These are phyloP conservation scores for Postia placenta DNA, from an alignment of 768 basidiomycete species.

Conservation along the genomic window DNA sequence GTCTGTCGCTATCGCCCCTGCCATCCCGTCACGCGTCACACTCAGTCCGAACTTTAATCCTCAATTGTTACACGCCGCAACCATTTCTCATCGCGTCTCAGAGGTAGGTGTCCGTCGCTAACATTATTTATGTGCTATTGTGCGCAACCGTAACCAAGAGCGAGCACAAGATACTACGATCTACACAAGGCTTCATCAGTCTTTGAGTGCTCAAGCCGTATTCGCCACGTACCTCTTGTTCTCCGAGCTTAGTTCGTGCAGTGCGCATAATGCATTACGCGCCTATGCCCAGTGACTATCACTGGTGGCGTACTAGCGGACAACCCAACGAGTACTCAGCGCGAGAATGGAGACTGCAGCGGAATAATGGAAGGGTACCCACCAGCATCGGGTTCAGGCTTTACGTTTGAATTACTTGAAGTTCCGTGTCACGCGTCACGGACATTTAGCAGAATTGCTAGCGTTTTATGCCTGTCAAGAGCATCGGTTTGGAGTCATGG, in stretches of 20 bases:
- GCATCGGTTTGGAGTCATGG: background rate
- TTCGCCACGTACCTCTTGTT: too few species aligned
- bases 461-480: background rate
- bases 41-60: background rate
- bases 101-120: too few species aligned
- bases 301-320: too few species aligned
- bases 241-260: too few species aligned
- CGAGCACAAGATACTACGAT: background rate
- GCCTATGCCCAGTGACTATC: too few species aligned
- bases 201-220: too few species aligned
- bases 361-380: background rate
- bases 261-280: too few species aligned
- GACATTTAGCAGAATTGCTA: background rate
- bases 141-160: background rate
- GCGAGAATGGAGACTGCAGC: too few species aligned
- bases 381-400: background rate
- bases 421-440: background rate
- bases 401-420: background rate
- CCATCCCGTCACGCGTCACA: background rate
- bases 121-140: too few species aligned
- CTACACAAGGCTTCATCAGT: background rate
- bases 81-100: background rate
- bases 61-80: background rate
- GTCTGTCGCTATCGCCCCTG: constrained; percentile 13
- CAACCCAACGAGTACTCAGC: too few species aligned